Evolutionary conservation across 495 filamentous ascomycete species (phyloP).

Genomic region (Lasiosphaeris hirsuta): DNA sequence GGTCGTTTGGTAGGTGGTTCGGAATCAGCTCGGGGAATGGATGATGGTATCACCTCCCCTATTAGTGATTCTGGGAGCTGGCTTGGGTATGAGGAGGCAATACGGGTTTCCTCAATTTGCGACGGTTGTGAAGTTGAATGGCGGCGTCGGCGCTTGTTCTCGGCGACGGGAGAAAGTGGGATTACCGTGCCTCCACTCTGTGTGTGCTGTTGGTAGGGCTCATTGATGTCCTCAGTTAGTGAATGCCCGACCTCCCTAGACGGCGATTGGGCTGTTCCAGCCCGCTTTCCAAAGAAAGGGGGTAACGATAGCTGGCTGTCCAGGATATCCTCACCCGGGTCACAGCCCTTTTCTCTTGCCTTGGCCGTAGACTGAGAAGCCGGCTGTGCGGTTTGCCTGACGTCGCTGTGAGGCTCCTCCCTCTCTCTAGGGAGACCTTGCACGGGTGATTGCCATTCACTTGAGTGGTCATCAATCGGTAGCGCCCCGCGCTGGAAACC

Average conservation of each 20-base stretch:
- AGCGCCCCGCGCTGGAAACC: not conserved
- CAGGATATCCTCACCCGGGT: too few species aligned
- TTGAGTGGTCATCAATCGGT: not conserved
- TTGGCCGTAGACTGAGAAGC: too few species aligned
- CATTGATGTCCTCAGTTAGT: too few species aligned
- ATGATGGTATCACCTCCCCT: slow-evolving; percentile 10
- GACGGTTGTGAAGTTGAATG: slow-evolving; percentile 1
- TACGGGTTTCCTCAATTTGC: not conserved
- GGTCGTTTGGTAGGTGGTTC: slow-evolving; percentile 34
- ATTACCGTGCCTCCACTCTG: slow-evolving; percentile 5
- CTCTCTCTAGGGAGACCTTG: too few species aligned
- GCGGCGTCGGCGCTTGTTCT: slow-evolving; percentile 1
- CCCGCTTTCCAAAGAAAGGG: too few species aligned
- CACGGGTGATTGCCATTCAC: not conserved
- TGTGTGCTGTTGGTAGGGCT: not conserved
- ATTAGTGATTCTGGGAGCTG: too few species aligned
- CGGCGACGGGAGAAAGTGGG: slow-evolving; percentile 15
- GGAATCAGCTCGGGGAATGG: slow-evolving; percentile 31
- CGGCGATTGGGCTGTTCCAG: too few species aligned
- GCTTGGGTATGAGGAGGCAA: slow-evolving; percentile 1
- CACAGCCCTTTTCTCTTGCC: too few species aligned
- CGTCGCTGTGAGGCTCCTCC: too few species aligned
- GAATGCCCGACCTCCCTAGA: too few species aligned
- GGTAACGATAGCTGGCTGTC: too few species aligned
- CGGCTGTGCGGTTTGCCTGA: too few species aligned